phyloP scores from a whole-genome alignment of 2,329 filamentous ascomycete species.

The Sarocladium brachiariae region DNA sequence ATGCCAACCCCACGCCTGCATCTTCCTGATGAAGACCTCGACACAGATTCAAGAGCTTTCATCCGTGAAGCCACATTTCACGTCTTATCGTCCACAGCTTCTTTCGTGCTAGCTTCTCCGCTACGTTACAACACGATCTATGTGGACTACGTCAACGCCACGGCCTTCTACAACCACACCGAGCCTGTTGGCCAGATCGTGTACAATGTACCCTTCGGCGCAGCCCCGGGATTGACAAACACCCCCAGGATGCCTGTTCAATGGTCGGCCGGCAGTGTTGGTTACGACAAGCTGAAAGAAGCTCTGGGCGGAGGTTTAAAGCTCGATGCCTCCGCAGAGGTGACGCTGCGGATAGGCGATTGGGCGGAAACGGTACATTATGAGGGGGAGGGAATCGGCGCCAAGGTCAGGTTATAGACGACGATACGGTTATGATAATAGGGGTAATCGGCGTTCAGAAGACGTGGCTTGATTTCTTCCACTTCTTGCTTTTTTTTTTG shows the following conservation, averaged over 20 bases:
- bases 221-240: constrained; percentile 64
- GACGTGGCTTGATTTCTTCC: too few species aligned
- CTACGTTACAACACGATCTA: constrained; percentile 65
- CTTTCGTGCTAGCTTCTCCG: constrained; percentile 77
- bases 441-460: not conserved
- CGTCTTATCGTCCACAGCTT: constrained; percentile 76
- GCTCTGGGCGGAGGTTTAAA: constrained; percentile 76
- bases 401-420: constrained; percentile 37
- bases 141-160: constrained; percentile 75
- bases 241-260: constrained; percentile 76
- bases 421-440: not conserved
- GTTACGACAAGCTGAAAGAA: constrained; percentile 72
- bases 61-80: constrained; percentile 84
- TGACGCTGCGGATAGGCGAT: constrained; percentile 65
- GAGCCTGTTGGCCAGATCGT: constrained; percentile 71
- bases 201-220: constrained; percentile 66
- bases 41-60: constrained; percentile 49
- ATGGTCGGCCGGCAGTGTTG: constrained; percentile 70
- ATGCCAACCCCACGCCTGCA: constrained; percentile 63
- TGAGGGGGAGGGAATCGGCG: constrained; percentile 61
- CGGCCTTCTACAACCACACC: constrained; percentile 75
- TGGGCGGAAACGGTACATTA: constrained; percentile 72
- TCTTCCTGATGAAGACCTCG: constrained; percentile 41
- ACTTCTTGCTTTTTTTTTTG: not conserved
- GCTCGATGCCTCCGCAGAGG: constrained; percentile 69